A percentile compares a stretch with the other conserved stretches of the same genome.
phyloP scores from a whole-genome alignment of 305 asterid species.

The Rubia tinctorum region DNA sequence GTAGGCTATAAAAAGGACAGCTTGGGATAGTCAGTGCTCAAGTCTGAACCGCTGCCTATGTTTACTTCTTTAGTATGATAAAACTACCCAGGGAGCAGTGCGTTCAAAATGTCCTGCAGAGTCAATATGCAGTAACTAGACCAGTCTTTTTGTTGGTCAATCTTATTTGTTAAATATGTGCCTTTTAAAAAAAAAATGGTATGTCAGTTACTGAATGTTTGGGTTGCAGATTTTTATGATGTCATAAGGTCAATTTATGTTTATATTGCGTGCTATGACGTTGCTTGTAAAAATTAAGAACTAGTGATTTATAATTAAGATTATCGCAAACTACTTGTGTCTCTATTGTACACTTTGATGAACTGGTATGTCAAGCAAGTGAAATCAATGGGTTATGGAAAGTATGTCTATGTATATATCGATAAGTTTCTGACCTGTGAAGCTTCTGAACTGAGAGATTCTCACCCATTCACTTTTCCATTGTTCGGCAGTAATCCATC shows the following conservation, averaged over 20 bases:
- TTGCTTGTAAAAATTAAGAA: not conserved
- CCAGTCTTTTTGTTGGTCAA: not conserved
- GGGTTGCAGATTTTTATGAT: not conserved
- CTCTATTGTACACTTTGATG: not conserved
- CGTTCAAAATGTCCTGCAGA: not conserved
- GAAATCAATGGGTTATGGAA: not conserved
- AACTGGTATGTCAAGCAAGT: not conserved
- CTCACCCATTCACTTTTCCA: not conserved
- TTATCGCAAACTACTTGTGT: not conserved
- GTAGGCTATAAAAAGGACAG: not conserved
- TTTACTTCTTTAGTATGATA: not conserved
- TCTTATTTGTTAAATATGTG: not conserved
- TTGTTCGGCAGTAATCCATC: not conserved
- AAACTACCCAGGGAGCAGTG: not conserved
- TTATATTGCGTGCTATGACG: not conserved
- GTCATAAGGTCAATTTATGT: not conserved
- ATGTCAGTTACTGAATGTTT: not conserved
- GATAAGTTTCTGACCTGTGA: not conserved
- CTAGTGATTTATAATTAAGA: not conserved
- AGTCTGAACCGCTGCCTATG: not conserved
- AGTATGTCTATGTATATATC: no score
- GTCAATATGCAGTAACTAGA: not conserved
- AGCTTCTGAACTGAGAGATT: not conserved
- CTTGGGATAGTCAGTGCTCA: not conserved
- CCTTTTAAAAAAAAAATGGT: not conserved